Conservation (phyloP, 768 basidiomycete genomes). For the Mycena capillaripes region DNA sequence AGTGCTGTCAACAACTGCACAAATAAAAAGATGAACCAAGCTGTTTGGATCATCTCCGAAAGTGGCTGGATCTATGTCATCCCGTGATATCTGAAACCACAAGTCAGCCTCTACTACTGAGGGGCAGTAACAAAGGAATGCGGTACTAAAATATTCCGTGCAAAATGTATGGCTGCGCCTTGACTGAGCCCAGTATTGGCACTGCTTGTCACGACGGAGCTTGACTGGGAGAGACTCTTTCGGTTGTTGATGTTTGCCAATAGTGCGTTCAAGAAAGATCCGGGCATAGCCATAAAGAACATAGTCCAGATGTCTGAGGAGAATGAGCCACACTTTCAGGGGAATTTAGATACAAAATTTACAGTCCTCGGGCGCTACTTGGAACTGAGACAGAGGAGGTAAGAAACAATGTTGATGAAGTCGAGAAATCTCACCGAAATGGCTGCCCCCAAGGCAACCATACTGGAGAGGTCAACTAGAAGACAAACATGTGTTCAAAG, state of each 20-base stretch:
- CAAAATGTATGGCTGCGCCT: slow-evolving; percentile 5
- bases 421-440: slow-evolving; percentile 16
- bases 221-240: slow-evolving; percentile 2
- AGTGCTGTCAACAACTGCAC: neutral
- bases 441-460: slow-evolving; percentile 32
- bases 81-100: neutral
- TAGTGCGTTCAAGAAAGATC: slow-evolving; percentile 30
- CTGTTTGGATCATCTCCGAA: neutral
- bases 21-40: neutral
- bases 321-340: neutral
- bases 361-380: slow-evolving; percentile 29
- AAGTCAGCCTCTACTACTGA: neutral
- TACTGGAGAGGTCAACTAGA: slow-evolving; percentile 8
- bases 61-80: neutral
- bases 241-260: slow-evolving; percentile 34
- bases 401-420: neutral
- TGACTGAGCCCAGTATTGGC: neutral
- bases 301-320: slow-evolving; percentile 24
- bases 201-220: slow-evolving; percentile 4
- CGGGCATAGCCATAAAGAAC: slow-evolving; percentile 31
- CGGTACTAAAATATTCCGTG: slow-evolving; percentile 16
- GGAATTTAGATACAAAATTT: neutral
- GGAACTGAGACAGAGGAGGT: slow-evolving; percentile 17
- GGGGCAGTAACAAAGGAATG: neutral
- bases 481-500: neutral